Percentiles rank a stretch among this genome's conserved stretches.
Conservation (phyloP, 202 grass and related monocot genomes). For the Zoysia matrella region DNA sequence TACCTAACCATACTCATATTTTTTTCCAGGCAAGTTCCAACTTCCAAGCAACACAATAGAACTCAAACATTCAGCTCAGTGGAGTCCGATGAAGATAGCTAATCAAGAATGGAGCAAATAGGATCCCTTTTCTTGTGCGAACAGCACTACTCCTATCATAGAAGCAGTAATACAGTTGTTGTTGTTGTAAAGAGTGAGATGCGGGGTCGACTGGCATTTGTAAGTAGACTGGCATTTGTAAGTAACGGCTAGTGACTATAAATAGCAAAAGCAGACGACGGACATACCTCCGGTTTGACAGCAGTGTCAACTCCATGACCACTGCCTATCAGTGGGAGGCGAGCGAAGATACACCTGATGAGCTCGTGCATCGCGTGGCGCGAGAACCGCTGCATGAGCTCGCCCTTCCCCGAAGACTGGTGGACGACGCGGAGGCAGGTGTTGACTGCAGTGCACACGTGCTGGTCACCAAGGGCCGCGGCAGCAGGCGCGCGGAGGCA, state of each 20-base stretch:
- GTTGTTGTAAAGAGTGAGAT: background rate
- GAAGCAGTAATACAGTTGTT: background rate
- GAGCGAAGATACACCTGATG: conserved; percentile 63
- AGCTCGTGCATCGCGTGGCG: conserved; percentile 82
- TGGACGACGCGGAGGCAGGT: conserved; percentile 92
- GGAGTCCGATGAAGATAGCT: background rate
- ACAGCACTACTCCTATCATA: background rate
- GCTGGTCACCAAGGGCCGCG: conserved; percentile 68
- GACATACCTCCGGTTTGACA: conserved; percentile 63
- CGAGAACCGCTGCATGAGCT: conserved; percentile 86
- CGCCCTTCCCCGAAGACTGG: conserved; percentile 72
- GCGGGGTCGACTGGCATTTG: background rate
- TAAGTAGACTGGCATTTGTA: conserved; percentile 7
- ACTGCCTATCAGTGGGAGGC: conserved; percentile 54
- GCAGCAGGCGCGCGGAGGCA: conserved; percentile 69
- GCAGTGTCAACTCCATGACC: conserved; percentile 23
- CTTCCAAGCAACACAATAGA: background rate
- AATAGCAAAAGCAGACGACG: conserved; percentile 10
- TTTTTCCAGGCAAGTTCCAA: background rate
- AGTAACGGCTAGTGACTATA: conserved; percentile 16
- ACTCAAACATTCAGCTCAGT: background rate
- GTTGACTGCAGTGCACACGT: conserved; percentile 94
- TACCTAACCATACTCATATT: background rate
- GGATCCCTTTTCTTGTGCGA: conserved; percentile 2
- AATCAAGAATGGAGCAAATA: background rate